Base-by-base conservation (phyloP, 441 rosid species). In the Gossypium davidsonii region DNA sequence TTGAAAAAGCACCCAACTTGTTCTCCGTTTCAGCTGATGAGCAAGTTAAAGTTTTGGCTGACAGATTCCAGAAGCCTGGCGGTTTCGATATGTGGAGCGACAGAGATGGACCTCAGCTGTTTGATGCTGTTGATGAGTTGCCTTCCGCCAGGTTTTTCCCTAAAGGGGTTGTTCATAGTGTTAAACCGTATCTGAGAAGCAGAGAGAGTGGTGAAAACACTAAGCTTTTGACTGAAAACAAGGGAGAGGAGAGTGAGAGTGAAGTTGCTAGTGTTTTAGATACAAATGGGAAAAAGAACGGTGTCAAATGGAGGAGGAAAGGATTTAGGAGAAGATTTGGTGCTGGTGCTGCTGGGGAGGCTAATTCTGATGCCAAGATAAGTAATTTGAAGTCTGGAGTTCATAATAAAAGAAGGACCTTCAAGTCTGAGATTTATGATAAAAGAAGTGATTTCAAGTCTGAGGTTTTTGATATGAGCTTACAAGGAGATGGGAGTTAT, bases 141-240 rank as follows among this genome's bases (percentile, higher is more conserved):
- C 93, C 97, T 2, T 87, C 97, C 1, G 93, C 97, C 12, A 83
- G 97, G 83, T 90, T 90, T 77, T 92, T 88, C 26, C 97, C 97
- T 0, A 85, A 86, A 80, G 97, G 96, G 7, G 97, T 88, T 23
- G 95, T 89, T 76, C 94, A 90, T 34, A 90, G 94, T 56, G 79
- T 92, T 37, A 92, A 83, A 28, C 94, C 97, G 15, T 78, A 73
- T 56, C 42, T 55, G 66, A 65, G 66, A 55, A 28, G 42, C 17
- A 49, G 28, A 55, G 72, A 42, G 64, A 21, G 26, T 21, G 44
- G 20, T 64, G 48, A 66, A 57, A 53, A 59, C n/a, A 21, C n/a
- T 48, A 58, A 64, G 44, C 31, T 51, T 34, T 37, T 73, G 52
- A 34, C 10, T 49, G 63, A 64, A n/a, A 72, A 48, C 15, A 21